Percentiles rank a stretch among this genome's conserved stretches.
Evolutionary conservation across 257 asterid species (phyloP).

Genomic region (Echium plantagineum): DNA sequence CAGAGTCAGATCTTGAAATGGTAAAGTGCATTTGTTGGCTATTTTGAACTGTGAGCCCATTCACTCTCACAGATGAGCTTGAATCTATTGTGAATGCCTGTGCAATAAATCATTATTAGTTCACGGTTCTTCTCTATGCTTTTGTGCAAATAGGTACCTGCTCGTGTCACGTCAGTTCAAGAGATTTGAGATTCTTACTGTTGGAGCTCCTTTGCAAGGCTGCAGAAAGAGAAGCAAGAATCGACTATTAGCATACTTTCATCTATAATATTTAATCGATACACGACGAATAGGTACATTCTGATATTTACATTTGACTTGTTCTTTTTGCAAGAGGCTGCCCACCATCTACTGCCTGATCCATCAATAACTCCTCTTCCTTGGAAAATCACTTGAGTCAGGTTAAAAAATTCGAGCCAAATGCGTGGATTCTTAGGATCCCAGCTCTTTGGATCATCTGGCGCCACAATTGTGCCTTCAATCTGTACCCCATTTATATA

Average conservation of each 20-base stretch:
- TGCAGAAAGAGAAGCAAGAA: conserved; percentile 19
- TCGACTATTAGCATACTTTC: background rate
- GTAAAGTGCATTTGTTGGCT: conserved; percentile 85
- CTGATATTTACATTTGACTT: conserved; percentile 88
- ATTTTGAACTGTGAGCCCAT: conserved; percentile 72
- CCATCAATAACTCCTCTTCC: conserved; percentile 89
- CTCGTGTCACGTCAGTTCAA: background rate
- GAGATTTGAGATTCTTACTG: conserved; percentile 38
- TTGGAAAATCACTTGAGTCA: conserved; percentile 51
- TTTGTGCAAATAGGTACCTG: background rate
- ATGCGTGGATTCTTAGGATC: conserved; percentile 46
- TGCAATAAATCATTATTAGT: background rate
- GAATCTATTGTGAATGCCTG: conserved; percentile 83
- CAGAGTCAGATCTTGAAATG: conserved; percentile 48
- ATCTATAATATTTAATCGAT: too few species aligned
- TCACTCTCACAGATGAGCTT: conserved; percentile 63
- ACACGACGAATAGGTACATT: too few species aligned
- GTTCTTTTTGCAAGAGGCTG: conserved; percentile 93
- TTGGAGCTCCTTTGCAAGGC: conserved; percentile 92
- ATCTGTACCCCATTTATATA: too few species aligned
- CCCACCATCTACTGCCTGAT: conserved; percentile 98
- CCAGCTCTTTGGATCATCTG: conserved; percentile 73
- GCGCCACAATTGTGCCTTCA: conserved; percentile 84
- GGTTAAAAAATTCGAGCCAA: conserved; percentile 72
- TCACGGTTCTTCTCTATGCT: background rate